A percentile compares a stretch with the other conserved stretches of the same genome.
Evolutionary conservation across 169 alveolate genomes (phyloP).

Genomic region (Cryptosporidium ubiquitum): DNA sequence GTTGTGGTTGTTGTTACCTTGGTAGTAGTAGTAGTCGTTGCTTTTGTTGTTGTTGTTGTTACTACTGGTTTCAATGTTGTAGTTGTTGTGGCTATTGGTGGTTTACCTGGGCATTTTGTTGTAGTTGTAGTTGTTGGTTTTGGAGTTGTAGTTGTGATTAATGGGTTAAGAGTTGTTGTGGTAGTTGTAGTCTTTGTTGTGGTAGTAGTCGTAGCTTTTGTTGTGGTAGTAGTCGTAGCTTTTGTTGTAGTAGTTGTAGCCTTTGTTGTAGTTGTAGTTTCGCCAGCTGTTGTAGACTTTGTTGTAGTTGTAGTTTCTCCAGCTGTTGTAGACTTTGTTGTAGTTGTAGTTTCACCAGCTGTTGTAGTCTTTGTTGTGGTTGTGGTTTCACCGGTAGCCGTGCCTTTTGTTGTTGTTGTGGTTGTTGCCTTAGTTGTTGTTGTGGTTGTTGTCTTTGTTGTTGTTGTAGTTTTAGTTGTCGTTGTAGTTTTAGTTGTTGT

Average conservation of each 20-base stretch:
- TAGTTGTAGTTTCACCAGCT: neutral
- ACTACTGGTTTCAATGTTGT: neutral
- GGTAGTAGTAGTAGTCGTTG: neutral
- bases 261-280: slow-evolving; percentile 19
- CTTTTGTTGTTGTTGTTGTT: neutral
- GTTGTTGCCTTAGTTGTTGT: neutral
- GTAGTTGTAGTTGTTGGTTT: slow-evolving; percentile 53
- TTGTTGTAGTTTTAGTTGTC: neutral
- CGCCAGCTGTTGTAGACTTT: slow-evolving; percentile 21
- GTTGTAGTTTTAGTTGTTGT: slow-evolving; percentile 43
- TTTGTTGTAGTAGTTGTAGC: slow-evolving; percentile 31
- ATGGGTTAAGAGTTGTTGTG: slow-evolving; percentile 1
- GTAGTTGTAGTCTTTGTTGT: slow-evolving; percentile 24
- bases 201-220: neutral
- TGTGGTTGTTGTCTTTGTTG: slow-evolving; percentile 4
- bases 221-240: neutral
- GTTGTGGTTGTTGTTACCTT: neutral
- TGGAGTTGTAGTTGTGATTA: slow-evolving; percentile 31
- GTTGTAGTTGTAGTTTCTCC: slow-evolving; percentile 4
- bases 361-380: neutral
- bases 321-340: neutral
- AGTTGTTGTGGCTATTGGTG: slow-evolving; percentile 30
- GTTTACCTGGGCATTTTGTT: neutral
- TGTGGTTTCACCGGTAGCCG: neutral
- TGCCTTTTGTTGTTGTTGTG: neutral